Conservation (phyloP, 2,329 filamentous ascomycete species). For the Monilinia fructicola region DNA sequence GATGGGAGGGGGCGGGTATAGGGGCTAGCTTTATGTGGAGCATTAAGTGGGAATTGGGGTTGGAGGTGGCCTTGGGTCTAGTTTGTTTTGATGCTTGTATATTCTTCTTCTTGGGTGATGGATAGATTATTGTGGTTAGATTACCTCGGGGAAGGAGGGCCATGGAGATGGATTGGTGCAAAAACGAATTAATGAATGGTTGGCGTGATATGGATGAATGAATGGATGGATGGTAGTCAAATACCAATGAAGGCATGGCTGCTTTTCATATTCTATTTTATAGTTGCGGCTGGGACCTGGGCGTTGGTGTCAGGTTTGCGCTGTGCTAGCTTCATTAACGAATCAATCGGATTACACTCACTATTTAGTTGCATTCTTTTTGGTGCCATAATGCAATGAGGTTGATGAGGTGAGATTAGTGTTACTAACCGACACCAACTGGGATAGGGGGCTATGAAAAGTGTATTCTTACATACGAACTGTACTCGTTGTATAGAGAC, state of each 20-base stretch:
- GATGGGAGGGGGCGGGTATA: slow-evolving; percentile 61
- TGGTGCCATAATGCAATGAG: no score
- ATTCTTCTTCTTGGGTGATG: slow-evolving; percentile 20
- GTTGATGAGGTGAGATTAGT: no score
- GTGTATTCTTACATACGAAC: no score
- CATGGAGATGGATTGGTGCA: neutral
- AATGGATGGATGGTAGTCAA: slow-evolving; percentile 13
- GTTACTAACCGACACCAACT: no score
- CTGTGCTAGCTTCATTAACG: neutral
- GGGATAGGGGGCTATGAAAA: no score
- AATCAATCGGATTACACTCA: neutral
- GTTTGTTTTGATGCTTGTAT: slow-evolving; percentile 22
- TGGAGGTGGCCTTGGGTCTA: neutral
- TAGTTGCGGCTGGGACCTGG: slow-evolving; percentile 9
- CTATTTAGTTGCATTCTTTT: no score
- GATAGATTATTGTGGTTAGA: slow-evolving; percentile 9
- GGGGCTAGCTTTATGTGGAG: neutral
- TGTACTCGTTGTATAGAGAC: no score
- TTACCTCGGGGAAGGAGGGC: neutral
- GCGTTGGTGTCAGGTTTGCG: neutral
- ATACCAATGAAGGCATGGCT: slow-evolving; percentile 6
- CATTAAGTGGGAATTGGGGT: neutral
- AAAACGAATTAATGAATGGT: slow-evolving; percentile 20
- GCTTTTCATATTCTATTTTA: slow-evolving; percentile 15
- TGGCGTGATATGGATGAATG: slow-evolving; percentile 13